Conservation (phyloP, 2,329 filamentous ascomycete species). For the Colletotrichum siamense region DNA sequence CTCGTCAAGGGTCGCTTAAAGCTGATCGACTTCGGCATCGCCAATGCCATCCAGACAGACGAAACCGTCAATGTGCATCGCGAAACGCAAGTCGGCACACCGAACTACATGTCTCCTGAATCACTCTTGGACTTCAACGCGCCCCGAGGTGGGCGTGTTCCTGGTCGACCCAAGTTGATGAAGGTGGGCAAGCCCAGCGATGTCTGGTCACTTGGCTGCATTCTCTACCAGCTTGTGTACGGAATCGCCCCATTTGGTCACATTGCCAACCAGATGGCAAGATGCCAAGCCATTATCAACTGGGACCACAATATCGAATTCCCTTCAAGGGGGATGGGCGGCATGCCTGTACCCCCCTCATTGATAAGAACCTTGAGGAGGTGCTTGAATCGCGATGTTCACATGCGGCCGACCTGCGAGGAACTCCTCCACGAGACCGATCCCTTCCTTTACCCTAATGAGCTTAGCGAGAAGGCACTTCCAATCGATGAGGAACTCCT, state of each 20-base stretch:
- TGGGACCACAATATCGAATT: constrained; percentile 77
- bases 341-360: constrained; percentile 61
- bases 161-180: constrained; percentile 74
- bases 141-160: constrained; percentile 48
- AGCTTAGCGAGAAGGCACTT: constrained; percentile 58
- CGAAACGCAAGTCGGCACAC: constrained; percentile 92
- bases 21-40: constrained; percentile 98
- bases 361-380: constrained; percentile 66
- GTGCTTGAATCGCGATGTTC: constrained; percentile 67
- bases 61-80: constrained; percentile 97
- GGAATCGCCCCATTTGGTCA: constrained; percentile 95
- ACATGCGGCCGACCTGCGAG: constrained; percentile 67
- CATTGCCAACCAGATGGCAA: constrained; percentile 84
- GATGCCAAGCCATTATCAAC: constrained; percentile 87
- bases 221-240: constrained; percentile 97
- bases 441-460: constrained; percentile 68
- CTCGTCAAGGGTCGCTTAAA: constrained; percentile 90
- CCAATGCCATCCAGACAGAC: constrained; percentile 94
- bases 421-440: constrained; percentile 65
- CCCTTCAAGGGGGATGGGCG: constrained; percentile 72
- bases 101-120: constrained; percentile 99
- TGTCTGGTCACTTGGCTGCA: constrained; percentile 95
- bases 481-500: constrained; percentile 69
- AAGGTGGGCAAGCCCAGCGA: constrained; percentile 96
- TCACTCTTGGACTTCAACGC: constrained; percentile 88